These are phyloP conservation scores for Centella asiatica DNA, from an alignment of 129 eudicot species.

Conservation along the genomic window DNA sequence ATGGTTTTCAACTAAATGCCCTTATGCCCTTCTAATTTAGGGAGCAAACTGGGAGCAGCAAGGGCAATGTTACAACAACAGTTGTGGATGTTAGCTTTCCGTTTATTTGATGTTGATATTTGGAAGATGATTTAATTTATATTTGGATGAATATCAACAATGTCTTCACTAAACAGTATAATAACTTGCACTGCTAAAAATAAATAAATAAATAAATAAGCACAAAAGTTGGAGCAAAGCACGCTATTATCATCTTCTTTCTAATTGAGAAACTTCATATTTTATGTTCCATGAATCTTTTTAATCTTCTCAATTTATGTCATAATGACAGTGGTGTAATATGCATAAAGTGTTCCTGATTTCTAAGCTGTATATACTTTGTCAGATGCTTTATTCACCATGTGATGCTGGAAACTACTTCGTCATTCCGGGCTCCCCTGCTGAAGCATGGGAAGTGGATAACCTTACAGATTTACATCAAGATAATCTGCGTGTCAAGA, in stretches of 20 bases:
- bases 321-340: background rate
- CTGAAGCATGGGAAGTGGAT: slow-evolving; percentile 52
- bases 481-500: slow-evolving; percentile 29
- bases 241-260: background rate
- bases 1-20: no score
- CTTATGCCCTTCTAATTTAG: no score
- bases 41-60: no score
- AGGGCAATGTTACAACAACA: background rate
- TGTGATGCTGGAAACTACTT: slow-evolving; percentile 87
- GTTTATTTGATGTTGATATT: background rate
- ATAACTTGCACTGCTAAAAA: background rate
- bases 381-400: slow-evolving; percentile 72
- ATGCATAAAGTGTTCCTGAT: background rate
- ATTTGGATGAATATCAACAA: no score
- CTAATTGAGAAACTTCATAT: background rate
- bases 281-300: background rate
- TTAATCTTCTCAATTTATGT: background rate
- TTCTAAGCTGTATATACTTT: background rate
- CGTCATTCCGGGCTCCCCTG: slow-evolving; percentile 87
- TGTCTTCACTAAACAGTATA: background rate
- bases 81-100: background rate
- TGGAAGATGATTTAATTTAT: no score
- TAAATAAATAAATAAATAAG: no score
- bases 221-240: background rate
- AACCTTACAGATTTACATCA: slow-evolving; percentile 18